A percentile compares a stretch with the other conserved stretches of the same genome.
These are phyloP conservation scores for Warburgia ugandensis DNA, from an alignment of 164 flowering plant genomes.

Conservation along the genomic window DNA sequence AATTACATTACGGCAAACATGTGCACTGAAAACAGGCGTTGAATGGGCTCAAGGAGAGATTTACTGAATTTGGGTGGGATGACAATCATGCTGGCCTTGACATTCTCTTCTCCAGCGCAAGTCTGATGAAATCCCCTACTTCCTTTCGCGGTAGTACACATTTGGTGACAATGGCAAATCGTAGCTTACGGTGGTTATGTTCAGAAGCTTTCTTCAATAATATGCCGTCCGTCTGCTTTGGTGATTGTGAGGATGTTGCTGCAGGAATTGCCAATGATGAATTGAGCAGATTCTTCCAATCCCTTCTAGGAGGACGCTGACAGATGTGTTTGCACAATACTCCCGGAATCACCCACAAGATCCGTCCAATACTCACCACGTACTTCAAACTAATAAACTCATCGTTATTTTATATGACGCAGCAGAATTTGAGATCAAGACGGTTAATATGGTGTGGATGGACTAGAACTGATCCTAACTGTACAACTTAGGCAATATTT, in stretches of 20 bases:
- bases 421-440: too few species aligned
- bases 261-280: not conserved
- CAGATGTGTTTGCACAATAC: conserved; percentile 17
- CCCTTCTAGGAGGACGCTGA: conserved; percentile 6
- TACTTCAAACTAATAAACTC: too few species aligned
- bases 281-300: not conserved
- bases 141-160: too few species aligned
- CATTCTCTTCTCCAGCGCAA: conserved; percentile 2
- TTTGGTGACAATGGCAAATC: too few species aligned
- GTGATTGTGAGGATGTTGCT: not conserved
- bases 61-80: conserved; percentile 85
- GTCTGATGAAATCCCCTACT: too few species aligned
- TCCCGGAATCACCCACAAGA: conserved; percentile 25
- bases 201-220: too few species aligned
- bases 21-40: conserved; percentile 35
- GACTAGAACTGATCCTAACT: too few species aligned
- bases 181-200: too few species aligned
- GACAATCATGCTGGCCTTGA: conserved; percentile 58
- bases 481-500: too few species aligned
- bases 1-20: conserved; percentile 33
- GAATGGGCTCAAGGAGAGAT: conserved; percentile 7
- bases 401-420: too few species aligned
- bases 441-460: too few species aligned
- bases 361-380: conserved; percentile 20
- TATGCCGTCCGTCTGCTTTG: too few species aligned